These are phyloP conservation scores for Candida fluviatilis DNA, from an alignment of 805 yeast genomes.

Conservation along the genomic window DNA sequence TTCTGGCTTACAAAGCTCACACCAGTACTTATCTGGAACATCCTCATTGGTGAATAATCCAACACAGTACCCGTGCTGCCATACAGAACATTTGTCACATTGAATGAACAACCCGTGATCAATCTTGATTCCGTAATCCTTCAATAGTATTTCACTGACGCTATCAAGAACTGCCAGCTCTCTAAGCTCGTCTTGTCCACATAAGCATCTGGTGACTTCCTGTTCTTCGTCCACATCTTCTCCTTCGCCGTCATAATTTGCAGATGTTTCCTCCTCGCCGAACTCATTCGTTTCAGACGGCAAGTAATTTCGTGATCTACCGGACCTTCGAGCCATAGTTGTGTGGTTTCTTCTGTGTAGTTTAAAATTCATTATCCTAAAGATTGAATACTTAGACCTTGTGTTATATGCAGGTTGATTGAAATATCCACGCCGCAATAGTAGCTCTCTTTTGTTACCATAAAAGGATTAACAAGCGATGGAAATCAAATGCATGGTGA, in stretches of 20 bases:
- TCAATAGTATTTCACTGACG: slow-evolving; percentile 15
- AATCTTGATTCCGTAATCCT: slow-evolving; percentile 33
- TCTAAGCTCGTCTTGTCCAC: slow-evolving; percentile 37
- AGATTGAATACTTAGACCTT: too few relatives aligned
- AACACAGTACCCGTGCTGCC: slow-evolving; percentile 98
- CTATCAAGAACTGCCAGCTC: slow-evolving; percentile 11
- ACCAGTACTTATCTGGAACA: slow-evolving; percentile 92
- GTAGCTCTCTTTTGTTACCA: too few relatives aligned
- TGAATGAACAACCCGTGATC: slow-evolving; percentile 70
- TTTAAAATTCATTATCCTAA: neutral
- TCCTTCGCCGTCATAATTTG: slow-evolving; percentile 18
- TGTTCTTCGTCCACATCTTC: slow-evolving; percentile 31
- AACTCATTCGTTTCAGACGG: slow-evolving; percentile 9
- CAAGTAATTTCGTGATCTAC: slow-evolving; percentile 16
- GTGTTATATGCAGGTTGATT: too few relatives aligned
- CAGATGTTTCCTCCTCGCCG: slow-evolving; percentile 15
- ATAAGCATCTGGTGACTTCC: slow-evolving; percentile 41
- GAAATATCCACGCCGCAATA: too few relatives aligned
- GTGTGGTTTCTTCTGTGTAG: neutral
- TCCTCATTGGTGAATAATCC: slow-evolving; percentile 70
- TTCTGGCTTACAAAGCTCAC: slow-evolving; percentile 88
- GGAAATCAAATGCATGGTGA: too few relatives aligned
- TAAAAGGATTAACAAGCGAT: too few relatives aligned
- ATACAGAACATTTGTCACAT: slow-evolving; percentile 86
- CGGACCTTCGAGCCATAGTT: slow-evolving; percentile 28